Base-by-base conservation (phyloP, 2,329 filamentous ascomycete species). In the Exophiala viscosa region DNA sequence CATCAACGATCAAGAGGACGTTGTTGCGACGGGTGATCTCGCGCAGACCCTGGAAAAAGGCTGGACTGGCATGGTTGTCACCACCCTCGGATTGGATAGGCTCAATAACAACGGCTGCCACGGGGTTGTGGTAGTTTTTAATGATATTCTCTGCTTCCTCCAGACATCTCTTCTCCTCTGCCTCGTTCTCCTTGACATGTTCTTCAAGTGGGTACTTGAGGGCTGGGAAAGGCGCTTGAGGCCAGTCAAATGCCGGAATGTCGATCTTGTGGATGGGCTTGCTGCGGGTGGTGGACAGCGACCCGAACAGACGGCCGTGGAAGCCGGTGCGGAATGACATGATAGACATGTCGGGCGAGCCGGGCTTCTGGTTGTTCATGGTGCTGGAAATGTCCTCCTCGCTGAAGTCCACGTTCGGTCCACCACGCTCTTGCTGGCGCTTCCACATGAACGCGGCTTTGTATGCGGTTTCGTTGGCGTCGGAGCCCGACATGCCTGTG, bases 361-460 rank as follows among this genome's bases (percentile, higher is more conserved):
- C 89, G 10, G 90, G 90, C 5, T 79, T 79, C 66, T 89, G 72
- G 77, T 96, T 96, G 69, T 82, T 77, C 90, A 96, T 95, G 65
- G 82, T 77, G 8, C 83, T 85, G 42, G 75, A 68, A 55, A 91
- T 77, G 71, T 96, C 91, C 65, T 88, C 83, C 47, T 83, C 73
- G 32, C 86, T 88, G 76, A 95, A 95, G 52, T 92, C 88, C 50
- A 85, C 87, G 34, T 85, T 71, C 41, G 82, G 76, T 6, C 89
- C 89, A 61, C 90, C 90, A 57, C 91, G 88, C 73, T 93, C 83
- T 59, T 84, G 79, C 70, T 90, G 87, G 44, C 88, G 84, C 66
- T 86, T 85, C 80, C 86, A 95, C 85, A 96, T 96, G 76, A 96
- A 96, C 45, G 91, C 90, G 7, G 90, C 90, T 76, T 96, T 96